Evolutionary conservation across 2,329 filamentous ascomycete species (phyloP).

Genomic region (Fusarium verrucosum): DNA sequence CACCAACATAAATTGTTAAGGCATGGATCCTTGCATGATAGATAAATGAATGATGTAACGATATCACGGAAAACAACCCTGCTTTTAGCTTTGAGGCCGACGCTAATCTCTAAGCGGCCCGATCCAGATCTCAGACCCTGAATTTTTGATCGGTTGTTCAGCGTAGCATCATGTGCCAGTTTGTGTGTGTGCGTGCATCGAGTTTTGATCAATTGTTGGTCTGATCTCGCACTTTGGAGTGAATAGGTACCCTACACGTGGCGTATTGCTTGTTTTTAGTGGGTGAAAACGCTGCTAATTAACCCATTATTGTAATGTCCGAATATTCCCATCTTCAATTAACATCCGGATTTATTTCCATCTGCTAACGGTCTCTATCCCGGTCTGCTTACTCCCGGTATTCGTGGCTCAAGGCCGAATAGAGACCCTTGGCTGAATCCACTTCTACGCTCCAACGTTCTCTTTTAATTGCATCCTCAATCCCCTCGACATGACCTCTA

Average conservation of each 20-base stretch:
- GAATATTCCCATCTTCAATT: too few relatives aligned
- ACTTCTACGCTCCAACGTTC: slow-evolving; percentile 53
- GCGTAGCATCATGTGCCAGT: neutral
- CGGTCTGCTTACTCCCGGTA: slow-evolving; percentile 60
- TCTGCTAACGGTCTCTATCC: slow-evolving; percentile 56
- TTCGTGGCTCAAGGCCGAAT: slow-evolving; percentile 56
- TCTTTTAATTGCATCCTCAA: slow-evolving; percentile 50
- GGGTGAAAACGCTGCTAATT: fast-evolving
- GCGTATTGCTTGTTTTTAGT: neutral
- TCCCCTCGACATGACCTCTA: slow-evolving; percentile 50
- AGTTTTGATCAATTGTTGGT: too few relatives aligned
- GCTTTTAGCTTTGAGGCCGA: neutral
- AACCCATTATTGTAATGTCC: too few relatives aligned
- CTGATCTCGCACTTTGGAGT: too few relatives aligned
- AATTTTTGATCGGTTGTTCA: slow-evolving; percentile 1
- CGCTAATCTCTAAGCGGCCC: slow-evolving; percentile 10
- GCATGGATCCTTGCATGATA: too few relatives aligned
- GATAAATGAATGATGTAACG: neutral
- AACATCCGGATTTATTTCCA: too few relatives aligned
- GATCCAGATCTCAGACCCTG: slow-evolving; percentile 13
- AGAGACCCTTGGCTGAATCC: slow-evolving; percentile 58
- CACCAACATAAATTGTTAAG: neutral
- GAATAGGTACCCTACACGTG: neutral
- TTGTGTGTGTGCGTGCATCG: too few relatives aligned
- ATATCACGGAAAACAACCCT: neutral